Conservation (phyloP, 1,139 yeast genomes). For the Yueomyces sp. region DNA sequence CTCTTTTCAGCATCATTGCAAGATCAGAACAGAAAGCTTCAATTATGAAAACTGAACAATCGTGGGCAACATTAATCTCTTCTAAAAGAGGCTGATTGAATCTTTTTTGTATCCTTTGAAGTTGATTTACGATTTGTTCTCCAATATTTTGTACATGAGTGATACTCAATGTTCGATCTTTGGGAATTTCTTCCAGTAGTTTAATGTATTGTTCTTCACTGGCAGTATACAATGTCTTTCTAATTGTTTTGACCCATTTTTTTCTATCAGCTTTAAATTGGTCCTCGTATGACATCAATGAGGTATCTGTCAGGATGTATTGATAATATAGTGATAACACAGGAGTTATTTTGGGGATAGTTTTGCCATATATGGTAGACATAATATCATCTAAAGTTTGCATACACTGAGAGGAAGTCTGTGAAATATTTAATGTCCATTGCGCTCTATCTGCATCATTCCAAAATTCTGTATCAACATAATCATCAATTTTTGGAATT, state of each 20-base stretch:
- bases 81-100: constrained; percentile 55
- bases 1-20: constrained; percentile 44
- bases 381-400: constrained; percentile 35
- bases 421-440: constrained; percentile 38
- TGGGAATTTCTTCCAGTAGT: constrained; percentile 45
- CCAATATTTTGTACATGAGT: constrained; percentile 50
- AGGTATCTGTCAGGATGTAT: constrained; percentile 37
- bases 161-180: constrained; percentile 47
- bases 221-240: constrained; percentile 36
- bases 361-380: constrained; percentile 33
- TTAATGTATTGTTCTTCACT: constrained; percentile 52
- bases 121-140: constrained; percentile 39
- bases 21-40: constrained; percentile 56
- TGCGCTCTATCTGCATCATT: constrained; percentile 35
- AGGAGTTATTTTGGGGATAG: constrained; percentile 55
- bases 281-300: constrained; percentile 23
- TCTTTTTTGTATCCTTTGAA: constrained; percentile 43
- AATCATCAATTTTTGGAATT: constrained; percentile 29
- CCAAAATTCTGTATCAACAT: constrained; percentile 42
- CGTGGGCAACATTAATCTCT: constrained; percentile 39
- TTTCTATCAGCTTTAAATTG: constrained; percentile 25
- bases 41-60: constrained; percentile 45
- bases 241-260: constrained; percentile 41
- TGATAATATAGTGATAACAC: constrained; percentile 38
- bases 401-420: constrained; percentile 38